Percentiles rank a stretch among this genome's conserved stretches.
Conservation (phyloP, 441 rosid species). For the Capsella rubella region DNA sequence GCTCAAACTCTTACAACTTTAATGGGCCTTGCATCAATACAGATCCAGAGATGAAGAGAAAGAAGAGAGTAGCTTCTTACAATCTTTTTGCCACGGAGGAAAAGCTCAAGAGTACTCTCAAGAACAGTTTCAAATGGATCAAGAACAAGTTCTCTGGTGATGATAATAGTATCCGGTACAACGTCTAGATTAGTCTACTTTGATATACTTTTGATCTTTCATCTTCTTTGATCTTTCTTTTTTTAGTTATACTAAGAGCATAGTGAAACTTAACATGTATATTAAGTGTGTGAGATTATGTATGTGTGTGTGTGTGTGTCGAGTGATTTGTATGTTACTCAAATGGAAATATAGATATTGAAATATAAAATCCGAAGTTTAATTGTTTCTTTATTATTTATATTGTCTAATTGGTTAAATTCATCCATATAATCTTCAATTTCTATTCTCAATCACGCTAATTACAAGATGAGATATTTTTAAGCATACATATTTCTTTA, state of each 20-base stretch:
- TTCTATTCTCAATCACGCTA: neutral
- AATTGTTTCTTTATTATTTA: neutral
- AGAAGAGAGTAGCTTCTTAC: constrained; percentile 88
- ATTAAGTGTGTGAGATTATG: constrained; percentile 27
- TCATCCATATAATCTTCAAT: neutral
- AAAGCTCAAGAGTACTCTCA: constrained; percentile 74
- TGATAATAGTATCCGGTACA: constrained; percentile 42
- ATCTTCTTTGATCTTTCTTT: constrained; percentile 11
- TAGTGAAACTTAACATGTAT: constrained; percentile 34
- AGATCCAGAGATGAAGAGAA: constrained; percentile 83
- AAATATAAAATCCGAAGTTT: neutral
- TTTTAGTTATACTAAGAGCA: constrained; percentile 20
- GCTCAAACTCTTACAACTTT: constrained; percentile 65
- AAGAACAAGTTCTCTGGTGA: constrained; percentile 71
- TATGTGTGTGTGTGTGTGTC: constrained; percentile 9
- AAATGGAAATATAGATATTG: constrained; percentile 13
- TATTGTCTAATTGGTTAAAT: neutral
- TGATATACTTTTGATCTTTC: neutral
- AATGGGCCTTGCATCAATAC: constrained; percentile 73
- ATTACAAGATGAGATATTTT: too few relatives aligned
- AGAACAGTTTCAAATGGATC: constrained; percentile 92
- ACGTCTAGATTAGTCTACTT: constrained; percentile 39
- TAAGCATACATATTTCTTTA: too few relatives aligned
- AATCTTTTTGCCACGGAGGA: constrained; percentile 75
- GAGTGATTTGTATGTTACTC: constrained; percentile 7